Evolutionary conservation across 2,329 filamentous ascomycete species (phyloP).

Genomic region (Xylogone sp.): DNA sequence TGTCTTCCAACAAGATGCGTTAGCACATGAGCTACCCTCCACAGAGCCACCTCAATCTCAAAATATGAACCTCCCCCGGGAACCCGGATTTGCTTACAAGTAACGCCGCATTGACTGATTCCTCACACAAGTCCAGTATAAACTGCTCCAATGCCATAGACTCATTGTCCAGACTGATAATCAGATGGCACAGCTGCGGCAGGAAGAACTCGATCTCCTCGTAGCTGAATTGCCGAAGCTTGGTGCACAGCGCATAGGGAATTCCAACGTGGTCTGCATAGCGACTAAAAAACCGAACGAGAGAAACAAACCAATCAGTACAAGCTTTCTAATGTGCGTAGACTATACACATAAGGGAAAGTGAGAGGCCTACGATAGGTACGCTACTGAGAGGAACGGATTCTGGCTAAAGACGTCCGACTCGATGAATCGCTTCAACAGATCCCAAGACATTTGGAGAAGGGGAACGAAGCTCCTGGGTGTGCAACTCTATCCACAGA

Average conservation of each 20-base stretch:
- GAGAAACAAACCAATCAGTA: background rate
- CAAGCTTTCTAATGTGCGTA: background rate
- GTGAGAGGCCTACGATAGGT: slow-evolving; percentile 63
- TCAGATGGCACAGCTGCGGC: slow-evolving; percentile 80
- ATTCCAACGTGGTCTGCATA: slow-evolving; percentile 89
- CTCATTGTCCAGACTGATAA: slow-evolving; percentile 86
- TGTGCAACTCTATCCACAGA: no score
- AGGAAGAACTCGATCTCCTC: slow-evolving; percentile 93
- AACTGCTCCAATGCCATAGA: slow-evolving; percentile 90
- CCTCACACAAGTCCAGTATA: slow-evolving; percentile 79
- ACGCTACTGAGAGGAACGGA: slow-evolving; percentile 83
- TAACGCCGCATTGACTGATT: slow-evolving; percentile 79
- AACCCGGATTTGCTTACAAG: slow-evolving; percentile 48
- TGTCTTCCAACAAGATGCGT: slow-evolving; percentile 53
- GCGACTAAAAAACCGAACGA: slow-evolving; percentile 58
- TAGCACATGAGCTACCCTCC: background rate
- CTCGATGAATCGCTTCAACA: slow-evolving; percentile 87
- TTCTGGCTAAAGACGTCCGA: slow-evolving; percentile 92
- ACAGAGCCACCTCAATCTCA: background rate
- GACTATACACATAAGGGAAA: slow-evolving; percentile 1
- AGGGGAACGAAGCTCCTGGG: no score
- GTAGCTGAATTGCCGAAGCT: slow-evolving; percentile 84
- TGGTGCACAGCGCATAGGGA: slow-evolving; percentile 83
- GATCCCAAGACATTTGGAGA: slow-evolving; percentile 72
- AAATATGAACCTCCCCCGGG: background rate